Base-by-base conservation (phyloP, 768 basidiomycete genomes). In the Russula griseocarnosa region DNA sequence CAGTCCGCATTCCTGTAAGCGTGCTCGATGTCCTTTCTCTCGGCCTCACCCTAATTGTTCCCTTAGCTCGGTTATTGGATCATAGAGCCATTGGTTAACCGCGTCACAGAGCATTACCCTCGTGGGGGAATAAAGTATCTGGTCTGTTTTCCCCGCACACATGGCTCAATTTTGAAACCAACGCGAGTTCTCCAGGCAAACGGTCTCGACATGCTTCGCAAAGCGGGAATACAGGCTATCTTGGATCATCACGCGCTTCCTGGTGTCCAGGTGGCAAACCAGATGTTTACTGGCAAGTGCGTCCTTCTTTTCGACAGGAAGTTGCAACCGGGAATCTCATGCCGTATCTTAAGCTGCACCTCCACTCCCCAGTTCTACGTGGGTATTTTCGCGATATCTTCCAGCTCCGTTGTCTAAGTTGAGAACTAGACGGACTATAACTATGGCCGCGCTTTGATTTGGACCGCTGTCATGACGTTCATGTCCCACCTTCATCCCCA, bases 51-150 rank as follows among this genome's bases (percentile, higher is more conserved):
- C 42, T 57, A 36, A 54, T 20, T 11, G 11, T 30, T 16, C 28
- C 20, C 1, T 46, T 46, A 90, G 88, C 82, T 92, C 46, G 90
- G 90, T 0, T 92, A 87, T 71, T 92, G 90, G 90, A 85, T 92
- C 53, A 76, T 92, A 9, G 90, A 92, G 70, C 79, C 77, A 3
- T 76, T 92, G 9, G 90, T 92, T 0, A 71, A 91, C 70, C 79
- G 85, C 5, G 68, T 69, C 1, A 76, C 74, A 2, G 90, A 92
- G 70, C 81, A 78, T 52, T 92, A 80, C 71, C 86, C 88, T 16
- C 80, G 82, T 40, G 90, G 90, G 22, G 90, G 90, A 32, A 78
- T 92, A 38, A 60, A 69, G 3, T 81, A 85, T 55, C 78, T 92
- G 40, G 90, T 89, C 56, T 18, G 22, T 20, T 36, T 28, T 59